These are phyloP conservation scores for Aspergillus niger DNA, from an alignment of 2,329 filamentous ascomycete species.

Conservation along the genomic window DNA sequence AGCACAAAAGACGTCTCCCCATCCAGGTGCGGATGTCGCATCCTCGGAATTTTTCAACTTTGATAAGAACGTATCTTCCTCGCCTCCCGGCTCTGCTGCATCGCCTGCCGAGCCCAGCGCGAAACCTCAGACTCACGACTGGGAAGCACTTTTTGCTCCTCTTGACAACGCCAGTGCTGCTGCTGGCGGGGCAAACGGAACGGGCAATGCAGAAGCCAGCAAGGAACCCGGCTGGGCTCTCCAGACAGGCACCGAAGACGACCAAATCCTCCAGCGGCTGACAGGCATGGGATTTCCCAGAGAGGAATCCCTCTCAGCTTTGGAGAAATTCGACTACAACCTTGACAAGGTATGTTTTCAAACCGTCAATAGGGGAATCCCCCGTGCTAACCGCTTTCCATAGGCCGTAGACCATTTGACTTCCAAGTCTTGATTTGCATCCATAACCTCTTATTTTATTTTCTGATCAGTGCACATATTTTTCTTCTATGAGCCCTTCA, in stretches of 20 bases:
- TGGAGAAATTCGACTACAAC: conserved; percentile 96
- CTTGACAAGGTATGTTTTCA: conserved; percentile 77
- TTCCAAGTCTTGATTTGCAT: conserved; percentile 38
- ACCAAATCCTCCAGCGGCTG: conserved; percentile 85
- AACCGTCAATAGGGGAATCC: not conserved
- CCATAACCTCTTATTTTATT: not conserved
- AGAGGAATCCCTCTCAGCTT: conserved; percentile 70
- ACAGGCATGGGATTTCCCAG: conserved; percentile 87
- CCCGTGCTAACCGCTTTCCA: conserved; percentile 19
- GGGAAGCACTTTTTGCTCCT: conserved; percentile 91
- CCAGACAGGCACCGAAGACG: conserved; percentile 77
- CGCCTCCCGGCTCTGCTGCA: conserved; percentile 44
- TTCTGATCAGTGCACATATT: conserved; percentile 21
- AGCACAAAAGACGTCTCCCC: conserved; percentile 28
- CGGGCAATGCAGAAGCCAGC: conserved; percentile 5
- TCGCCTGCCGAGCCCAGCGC: conserved; percentile 43
- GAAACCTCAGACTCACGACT: conserved; percentile 66
- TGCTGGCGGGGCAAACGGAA: conserved; percentile 22
- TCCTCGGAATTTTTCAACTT: conserved; percentile 45
- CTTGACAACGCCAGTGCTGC: conserved; percentile 58
- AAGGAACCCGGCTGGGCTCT: conserved; percentile 65
- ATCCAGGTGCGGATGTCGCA: conserved; percentile 22
- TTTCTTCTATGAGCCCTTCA: conserved; percentile 5
- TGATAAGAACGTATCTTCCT: conserved; percentile 31
- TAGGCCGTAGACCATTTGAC: conserved; percentile 46